phyloP scores from a whole-genome alignment of 2,329 filamentous ascomycete genomes.

The Cladobotryum protrusum region DNA sequence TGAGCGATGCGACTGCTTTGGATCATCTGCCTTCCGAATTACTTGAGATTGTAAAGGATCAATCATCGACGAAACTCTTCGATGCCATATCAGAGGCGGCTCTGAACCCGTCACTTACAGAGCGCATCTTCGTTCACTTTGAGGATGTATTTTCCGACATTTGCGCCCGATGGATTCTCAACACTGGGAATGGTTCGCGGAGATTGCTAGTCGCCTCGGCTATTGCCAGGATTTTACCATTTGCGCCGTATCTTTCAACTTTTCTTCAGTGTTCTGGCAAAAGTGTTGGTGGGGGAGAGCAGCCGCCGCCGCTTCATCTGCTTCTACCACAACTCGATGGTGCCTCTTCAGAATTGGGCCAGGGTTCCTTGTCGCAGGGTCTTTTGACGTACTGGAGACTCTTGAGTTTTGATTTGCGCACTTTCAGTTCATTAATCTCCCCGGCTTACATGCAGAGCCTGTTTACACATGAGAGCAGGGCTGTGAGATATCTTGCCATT shows the following conservation, averaged over 20 bases:
- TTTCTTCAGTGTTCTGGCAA: conserved; percentile 54
- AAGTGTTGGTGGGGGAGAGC: conserved; percentile 2
- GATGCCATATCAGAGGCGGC: conserved; percentile 64
- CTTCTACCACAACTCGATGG: conserved; percentile 25
- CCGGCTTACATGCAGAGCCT: conserved; percentile 63
- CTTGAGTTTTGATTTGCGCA: conserved; percentile 65
- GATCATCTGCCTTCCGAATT: conserved; percentile 64
- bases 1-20: conserved; percentile 48
- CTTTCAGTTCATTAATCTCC: conserved; percentile 59
- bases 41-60: conserved; percentile 57
- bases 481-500: conserved; percentile 74
- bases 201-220: conserved; percentile 53
- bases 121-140: conserved; percentile 68
- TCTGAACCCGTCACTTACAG: conserved; percentile 63
- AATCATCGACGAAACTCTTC: conserved; percentile 60
- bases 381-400: conserved; percentile 63
- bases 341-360: conserved; percentile 17
- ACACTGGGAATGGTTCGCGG: conserved; percentile 33
- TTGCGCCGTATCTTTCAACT: conserved; percentile 71
- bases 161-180: conserved; percentile 69
- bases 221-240: conserved; percentile 73
- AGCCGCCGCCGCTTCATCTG: conserved; percentile 23
- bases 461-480: conserved; percentile 52
- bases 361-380: conserved; percentile 21
- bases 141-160: conserved; percentile 73